phyloP scores from a whole-genome alignment of 352 stramenopile genomes.

The Phytophthora pistaciae region DNA sequence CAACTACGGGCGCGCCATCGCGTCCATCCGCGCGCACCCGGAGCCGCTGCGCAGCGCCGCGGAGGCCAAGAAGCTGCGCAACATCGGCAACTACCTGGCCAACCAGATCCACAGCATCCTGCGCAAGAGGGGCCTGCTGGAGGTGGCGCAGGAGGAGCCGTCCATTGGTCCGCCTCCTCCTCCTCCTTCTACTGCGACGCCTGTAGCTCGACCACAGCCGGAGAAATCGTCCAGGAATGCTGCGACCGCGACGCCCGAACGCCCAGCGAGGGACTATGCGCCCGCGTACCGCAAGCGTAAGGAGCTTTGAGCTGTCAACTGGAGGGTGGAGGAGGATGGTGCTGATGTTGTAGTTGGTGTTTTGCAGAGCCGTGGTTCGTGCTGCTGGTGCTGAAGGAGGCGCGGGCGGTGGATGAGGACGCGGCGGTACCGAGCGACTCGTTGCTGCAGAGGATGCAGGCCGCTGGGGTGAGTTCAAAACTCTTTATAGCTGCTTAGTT shows the following conservation, averaged over 20 bases:
- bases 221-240: not conserved
- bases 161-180: not conserved
- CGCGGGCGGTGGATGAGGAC: slow-evolving; percentile 42
- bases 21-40: slow-evolving; percentile 66
- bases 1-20: slow-evolving; percentile 78
- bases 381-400: slow-evolving; percentile 57
- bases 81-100: slow-evolving; percentile 89
- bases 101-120: slow-evolving; percentile 88
- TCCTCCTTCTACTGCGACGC: not conserved
- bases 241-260: not conserved
- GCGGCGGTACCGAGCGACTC: slow-evolving; percentile 46
- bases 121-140: slow-evolving; percentile 44
- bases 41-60: slow-evolving; percentile 51
- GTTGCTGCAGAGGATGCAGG: slow-evolving; percentile 63
- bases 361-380: slow-evolving; percentile 82
- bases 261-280: slow-evolving; percentile 43
- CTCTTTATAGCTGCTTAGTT: no score
- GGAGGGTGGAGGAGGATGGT: not conserved
- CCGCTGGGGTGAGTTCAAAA: slow-evolving; percentile 45
- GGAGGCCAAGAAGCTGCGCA: slow-evolving; percentile 72
- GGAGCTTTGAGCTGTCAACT: not conserved
- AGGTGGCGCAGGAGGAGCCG: not conserved
- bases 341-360: not conserved
- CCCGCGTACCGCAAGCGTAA: slow-evolving; percentile 74
- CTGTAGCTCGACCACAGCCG: not conserved